Base-by-base conservation (phyloP, 805 yeast species). In the Debaryomyces hansenii region DNA sequence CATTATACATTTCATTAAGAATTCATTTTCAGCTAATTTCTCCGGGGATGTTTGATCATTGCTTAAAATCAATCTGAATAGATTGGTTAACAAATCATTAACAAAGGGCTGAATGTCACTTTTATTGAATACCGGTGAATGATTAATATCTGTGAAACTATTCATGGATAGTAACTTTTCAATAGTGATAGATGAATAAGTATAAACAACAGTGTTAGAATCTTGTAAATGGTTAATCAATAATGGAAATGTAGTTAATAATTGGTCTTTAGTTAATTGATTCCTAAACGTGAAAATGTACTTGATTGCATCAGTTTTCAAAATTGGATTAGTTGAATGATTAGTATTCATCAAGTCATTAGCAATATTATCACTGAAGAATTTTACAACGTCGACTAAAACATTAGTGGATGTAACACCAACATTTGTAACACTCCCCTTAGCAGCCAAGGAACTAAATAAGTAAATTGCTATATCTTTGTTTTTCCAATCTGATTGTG, bases 21-120 rank as follows among this genome's bases (percentile, higher is more conserved):
- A 94, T 61, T 94, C 99, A 65, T 94, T 94, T 61, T 94, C 98
- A 0, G 97, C 90, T 42, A 95, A 71, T 60, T 90, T 92, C 62
- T 90, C 97, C 0, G 98, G 97, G 0, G 89, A 69, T 48, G 79
- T 79, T 47, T 74, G 72, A 35, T 50, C 49, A 39, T 58, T 52
- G 31, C 56, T 44, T 46, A 85, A 71, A 40, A 92, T 84, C 40
- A 89, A 74, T 32, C 76, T 69, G 55, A 94, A 86, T 38, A 92
- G 70, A 49, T 79, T 84, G 32, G 76, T 76, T 42, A 92, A 69
- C 37, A 92, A 66, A 21, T 81, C 81, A 51, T 80, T 77, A 43
- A 84, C 77, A 46, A 64, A 70, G 2, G 84, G 79, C 28, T 81
- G 76, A 18, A 95, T 73, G 65, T 94, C 99, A 8, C 62, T 58